A percentile compares a stretch with the other conserved stretches of the same genome.
Evolutionary conservation across 2,329 filamentous ascomycete species (phyloP).

Genomic region (Venturia oleaginea): DNA sequence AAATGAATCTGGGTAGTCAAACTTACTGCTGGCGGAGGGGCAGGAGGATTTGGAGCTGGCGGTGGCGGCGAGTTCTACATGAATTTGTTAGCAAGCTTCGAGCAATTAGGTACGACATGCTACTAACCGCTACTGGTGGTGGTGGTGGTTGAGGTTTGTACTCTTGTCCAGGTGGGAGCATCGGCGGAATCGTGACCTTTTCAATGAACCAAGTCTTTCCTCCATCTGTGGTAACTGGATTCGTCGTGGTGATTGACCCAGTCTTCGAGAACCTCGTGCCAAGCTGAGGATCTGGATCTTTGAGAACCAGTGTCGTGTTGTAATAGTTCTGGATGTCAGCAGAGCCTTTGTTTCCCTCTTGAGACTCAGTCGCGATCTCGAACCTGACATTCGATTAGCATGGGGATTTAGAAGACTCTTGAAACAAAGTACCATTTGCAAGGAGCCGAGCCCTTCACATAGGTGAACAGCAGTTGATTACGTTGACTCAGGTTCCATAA

Average conservation of each 20-base stretch:
- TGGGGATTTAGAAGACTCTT: neutral
- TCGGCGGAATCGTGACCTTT: constrained; percentile 13
- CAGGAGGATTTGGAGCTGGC: neutral
- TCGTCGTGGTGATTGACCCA: neutral
- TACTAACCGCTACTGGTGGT: neutral
- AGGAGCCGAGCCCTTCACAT: neutral
- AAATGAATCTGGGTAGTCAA: neutral
- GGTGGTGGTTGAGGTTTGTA: neutral
- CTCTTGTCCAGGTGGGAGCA: constrained; percentile 3
- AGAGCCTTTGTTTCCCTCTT: constrained; percentile 7
- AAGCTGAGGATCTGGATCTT: constrained; percentile 5
- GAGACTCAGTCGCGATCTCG: constrained; percentile 11
- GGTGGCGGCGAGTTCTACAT: neutral
- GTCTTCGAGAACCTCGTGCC: neutral
- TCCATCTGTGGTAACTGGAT: constrained; percentile 13
- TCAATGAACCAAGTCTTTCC: constrained; percentile 17
- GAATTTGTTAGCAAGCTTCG: neutral
- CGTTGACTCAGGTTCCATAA: constrained; percentile 3
- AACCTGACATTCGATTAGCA: neutral
- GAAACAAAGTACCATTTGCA: constrained; percentile 8
- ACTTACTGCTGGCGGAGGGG: neutral
- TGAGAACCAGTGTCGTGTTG: constrained; percentile 9
- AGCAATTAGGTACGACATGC: neutral
- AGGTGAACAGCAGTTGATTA: neutral
- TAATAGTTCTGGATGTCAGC: constrained; percentile 11